Conservation (phyloP, 441 rosid genomes). For the Sinapis alba region DNA sequence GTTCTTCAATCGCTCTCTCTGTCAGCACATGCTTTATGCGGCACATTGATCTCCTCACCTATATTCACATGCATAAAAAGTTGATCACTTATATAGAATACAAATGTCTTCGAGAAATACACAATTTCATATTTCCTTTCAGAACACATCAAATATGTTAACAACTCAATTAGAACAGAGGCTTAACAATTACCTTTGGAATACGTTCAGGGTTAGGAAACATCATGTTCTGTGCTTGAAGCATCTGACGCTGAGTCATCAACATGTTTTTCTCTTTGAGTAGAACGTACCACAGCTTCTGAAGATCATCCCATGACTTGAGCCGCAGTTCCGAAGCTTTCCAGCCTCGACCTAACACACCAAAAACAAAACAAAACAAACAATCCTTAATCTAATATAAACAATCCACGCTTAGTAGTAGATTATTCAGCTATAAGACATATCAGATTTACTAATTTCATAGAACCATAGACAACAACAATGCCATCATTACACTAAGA, state of each 20-base stretch:
- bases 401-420: not conserved
- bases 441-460: not conserved
- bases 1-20: conserved; percentile 85
- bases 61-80: conserved; percentile 15
- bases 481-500: not conserved
- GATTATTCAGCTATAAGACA: not conserved
- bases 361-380: not conserved
- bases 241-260: conserved; percentile 93
- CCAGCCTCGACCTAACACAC: conserved; percentile 85
- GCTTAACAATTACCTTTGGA: conserved; percentile 58
- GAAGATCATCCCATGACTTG: conserved; percentile 94
- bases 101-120: not conserved
- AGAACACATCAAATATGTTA: not conserved
- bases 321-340: conserved; percentile 92
- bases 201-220: conserved; percentile 76
- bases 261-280: conserved; percentile 95
- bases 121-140: not conserved
- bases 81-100: not conserved
- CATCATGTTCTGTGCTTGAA: conserved; percentile 50
- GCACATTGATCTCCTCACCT: conserved; percentile 91
- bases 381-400: not conserved
- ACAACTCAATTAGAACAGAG: not conserved
- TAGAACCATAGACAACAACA: not conserved
- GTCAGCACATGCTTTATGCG: conserved; percentile 84
- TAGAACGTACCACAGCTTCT: conserved; percentile 91